Base-by-base conservation (phyloP, 495 filamentous ascomycete genomes). In the Hamigera avellanea region DNA sequence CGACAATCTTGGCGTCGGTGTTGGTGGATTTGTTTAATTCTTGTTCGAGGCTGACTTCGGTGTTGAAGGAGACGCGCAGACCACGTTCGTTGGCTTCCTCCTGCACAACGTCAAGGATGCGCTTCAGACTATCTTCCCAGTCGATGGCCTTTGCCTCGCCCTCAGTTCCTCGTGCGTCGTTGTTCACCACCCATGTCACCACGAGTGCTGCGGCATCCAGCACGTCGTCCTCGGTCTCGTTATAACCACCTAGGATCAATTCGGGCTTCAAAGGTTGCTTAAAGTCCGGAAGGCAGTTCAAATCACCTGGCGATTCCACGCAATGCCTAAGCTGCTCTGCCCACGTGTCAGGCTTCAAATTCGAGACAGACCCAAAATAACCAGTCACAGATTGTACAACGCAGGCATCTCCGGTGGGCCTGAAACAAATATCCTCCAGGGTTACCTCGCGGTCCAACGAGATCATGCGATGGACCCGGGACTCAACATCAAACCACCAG, bases 401-500 rank as follows among this genome's bases (percentile, higher is more conserved):
- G 56, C 91, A 98, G 8, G 76, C 86, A 46, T 81, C 69, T 0
- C 85, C 89, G 1, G 80, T 89, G 3, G 91, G 91, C 45, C 93
- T 94, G 59, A 91, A 88, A 63, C 91, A 98, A 21, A 96, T 75
- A 52, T 96, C 80, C 27, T 87, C 71, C 10, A 96, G 62, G 9
- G 69, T 76, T 23, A 75, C 68, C 3, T 71, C 76, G 32, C 70
- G 69, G 16, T 77, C 53, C 9, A 66, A 23, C 2, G 86, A 86
- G 39, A 76, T 80, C 39, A 89, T 72, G 7, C 72, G 61, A 17
- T 69, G 69, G 30, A 95, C 70, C 5, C 76, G 72, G 19, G 72
- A 70, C 50, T 98, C 91, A 3, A 98, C 81, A 44, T 79, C 86
- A 50, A 91, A 85, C 91, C 89, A 96, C 91, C 91, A 98, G 5